Base-by-base conservation (phyloP, 2,329 filamentous ascomycete genomes). In the Cladosporium sp. region DNA sequence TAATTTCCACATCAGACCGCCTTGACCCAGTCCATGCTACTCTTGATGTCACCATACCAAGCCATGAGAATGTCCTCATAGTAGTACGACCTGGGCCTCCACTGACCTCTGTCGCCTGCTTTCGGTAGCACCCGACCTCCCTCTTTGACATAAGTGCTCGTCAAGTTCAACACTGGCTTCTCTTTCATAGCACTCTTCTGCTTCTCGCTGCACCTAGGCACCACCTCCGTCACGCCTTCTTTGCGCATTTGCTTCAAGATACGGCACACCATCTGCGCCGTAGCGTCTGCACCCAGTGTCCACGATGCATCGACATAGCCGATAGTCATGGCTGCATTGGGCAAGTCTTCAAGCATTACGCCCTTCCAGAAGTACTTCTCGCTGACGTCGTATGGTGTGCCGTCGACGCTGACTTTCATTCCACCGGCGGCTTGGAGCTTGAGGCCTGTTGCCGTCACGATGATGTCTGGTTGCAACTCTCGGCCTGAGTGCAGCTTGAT, bases 371-470 rank as follows among this genome's bases (percentile, higher is more conserved):
- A 70, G 68, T 81, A 87, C 54, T 82, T 82, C 2, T 76, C 70
- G 1, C 75, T 67, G 0, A 81, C 59, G 5, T 80, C 66, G 40
- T 84, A 63, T 0, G 70, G 67, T 17, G 73, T 62, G 5, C 79
- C 80, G 62, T 88, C 83, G 6, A 88, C 72, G 1, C 67, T 66
- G 12, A 87, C 63, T 1, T 73, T 67, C 59, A 71, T 68, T 40
- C 69, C 69, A 22, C 84, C 84, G 1, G 79, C 82, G 38, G 88
- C 74, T 9, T 75, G 70, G 43, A 88, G 70, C 55, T 79, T 79
- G 1, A 88, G 75, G 0, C 86, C 86, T 0, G 86, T 88, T 0
- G 86, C 86, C 0, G 85, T 87, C 56, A 88, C 74, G 63, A 89
- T 86, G 58, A 84, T 78, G 64, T 88, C 86, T 0, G 85, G 80